phyloP scores from a whole-genome alignment of 2,329 filamentous ascomycete genomes.

The Apiospora hydei region DNA sequence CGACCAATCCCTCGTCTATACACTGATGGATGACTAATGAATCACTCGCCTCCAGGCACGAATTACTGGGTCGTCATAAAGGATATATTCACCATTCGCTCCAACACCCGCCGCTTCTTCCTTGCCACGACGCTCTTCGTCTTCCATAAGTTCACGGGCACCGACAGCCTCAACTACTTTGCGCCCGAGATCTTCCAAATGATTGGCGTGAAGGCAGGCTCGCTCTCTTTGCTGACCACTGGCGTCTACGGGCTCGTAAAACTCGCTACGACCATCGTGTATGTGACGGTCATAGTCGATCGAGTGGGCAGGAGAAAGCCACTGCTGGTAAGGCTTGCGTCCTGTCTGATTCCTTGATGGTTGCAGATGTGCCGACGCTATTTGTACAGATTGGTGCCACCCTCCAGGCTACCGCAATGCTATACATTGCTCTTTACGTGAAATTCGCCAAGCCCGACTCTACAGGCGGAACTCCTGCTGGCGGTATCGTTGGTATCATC shows the following conservation, averaged over 20 bases:
- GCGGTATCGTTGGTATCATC: constrained; percentile 50
- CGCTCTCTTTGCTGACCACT: constrained; percentile 45
- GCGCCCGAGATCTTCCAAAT: constrained; percentile 48
- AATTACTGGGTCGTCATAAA: constrained; percentile 46
- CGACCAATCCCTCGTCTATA: no score
- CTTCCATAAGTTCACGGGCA: constrained; percentile 52
- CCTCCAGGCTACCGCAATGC: constrained; percentile 41
- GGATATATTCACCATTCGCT: constrained; percentile 40
- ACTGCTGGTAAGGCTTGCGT: constrained; percentile 30
- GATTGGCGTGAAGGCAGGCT: constrained; percentile 45
- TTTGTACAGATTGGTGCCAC: constrained; percentile 35
- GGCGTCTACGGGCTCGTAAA: constrained; percentile 47
- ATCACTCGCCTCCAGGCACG: constrained; percentile 23
- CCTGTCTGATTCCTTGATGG: background rate
- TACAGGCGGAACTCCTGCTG: constrained; percentile 44
- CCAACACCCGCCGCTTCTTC: constrained; percentile 44
- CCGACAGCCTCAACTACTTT: constrained; percentile 50
- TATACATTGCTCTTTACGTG: constrained; percentile 45
- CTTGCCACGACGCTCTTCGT: constrained; percentile 46
- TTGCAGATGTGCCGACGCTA: background rate
- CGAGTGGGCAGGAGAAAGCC: constrained; percentile 42
- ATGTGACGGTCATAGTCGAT: constrained; percentile 43
- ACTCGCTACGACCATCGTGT: constrained; percentile 41
- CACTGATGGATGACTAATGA: background rate
- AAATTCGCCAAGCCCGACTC: constrained; percentile 43